A percentile compares a stretch with the other conserved stretches of the same genome.
Evolutionary conservation across 371 early-diverging fungal genomes (phyloP).

Genomic region (Mucor plumbeus): DNA sequence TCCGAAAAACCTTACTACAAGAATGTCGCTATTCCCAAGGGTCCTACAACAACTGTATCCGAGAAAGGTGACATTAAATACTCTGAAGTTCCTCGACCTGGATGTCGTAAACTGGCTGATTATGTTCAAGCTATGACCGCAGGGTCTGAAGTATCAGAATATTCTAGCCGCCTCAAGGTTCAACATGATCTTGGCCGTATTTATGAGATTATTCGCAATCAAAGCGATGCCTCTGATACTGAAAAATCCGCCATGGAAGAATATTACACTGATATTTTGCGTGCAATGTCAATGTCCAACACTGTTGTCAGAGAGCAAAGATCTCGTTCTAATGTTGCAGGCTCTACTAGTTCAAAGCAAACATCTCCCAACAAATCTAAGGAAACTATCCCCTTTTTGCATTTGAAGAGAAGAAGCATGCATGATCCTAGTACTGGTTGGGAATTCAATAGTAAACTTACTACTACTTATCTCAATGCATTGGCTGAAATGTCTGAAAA

Average conservation of each 20-base stretch:
- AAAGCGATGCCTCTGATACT: slow-evolving; percentile 74
- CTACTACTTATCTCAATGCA: slow-evolving; percentile 75
- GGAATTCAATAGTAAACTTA: slow-evolving; percentile 77
- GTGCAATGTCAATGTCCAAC: slow-evolving; percentile 77
- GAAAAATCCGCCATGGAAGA: slow-evolving; percentile 73
- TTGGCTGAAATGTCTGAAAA: slow-evolving; percentile 72
- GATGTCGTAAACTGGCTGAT: slow-evolving; percentile 69
- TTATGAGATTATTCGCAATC: slow-evolving; percentile 79
- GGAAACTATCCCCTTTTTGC: slow-evolving; percentile 81
- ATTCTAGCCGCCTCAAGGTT: slow-evolving; percentile 75
- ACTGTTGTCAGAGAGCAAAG: slow-evolving; percentile 65
- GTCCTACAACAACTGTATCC: slow-evolving; percentile 79
- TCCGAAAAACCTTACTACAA: slow-evolving; percentile 83
- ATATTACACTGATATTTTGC: slow-evolving; percentile 76
- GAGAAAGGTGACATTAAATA: slow-evolving; percentile 86
- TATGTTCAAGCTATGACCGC: slow-evolving; percentile 76
- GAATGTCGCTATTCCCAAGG: slow-evolving; percentile 80
- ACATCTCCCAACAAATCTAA: slow-evolving; percentile 53
- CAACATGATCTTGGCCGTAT: slow-evolving; percentile 80
- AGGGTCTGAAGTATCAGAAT: slow-evolving; percentile 72
- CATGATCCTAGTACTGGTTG: slow-evolving; percentile 64
- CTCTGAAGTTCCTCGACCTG: slow-evolving; percentile 75
- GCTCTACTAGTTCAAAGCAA: slow-evolving; percentile 46
- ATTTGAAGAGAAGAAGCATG: slow-evolving; percentile 69
- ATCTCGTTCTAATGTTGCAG: slow-evolving; percentile 52